phyloP scores from a whole-genome alignment of 768 basidiomycete species.

The Lactarius tabidus region DNA sequence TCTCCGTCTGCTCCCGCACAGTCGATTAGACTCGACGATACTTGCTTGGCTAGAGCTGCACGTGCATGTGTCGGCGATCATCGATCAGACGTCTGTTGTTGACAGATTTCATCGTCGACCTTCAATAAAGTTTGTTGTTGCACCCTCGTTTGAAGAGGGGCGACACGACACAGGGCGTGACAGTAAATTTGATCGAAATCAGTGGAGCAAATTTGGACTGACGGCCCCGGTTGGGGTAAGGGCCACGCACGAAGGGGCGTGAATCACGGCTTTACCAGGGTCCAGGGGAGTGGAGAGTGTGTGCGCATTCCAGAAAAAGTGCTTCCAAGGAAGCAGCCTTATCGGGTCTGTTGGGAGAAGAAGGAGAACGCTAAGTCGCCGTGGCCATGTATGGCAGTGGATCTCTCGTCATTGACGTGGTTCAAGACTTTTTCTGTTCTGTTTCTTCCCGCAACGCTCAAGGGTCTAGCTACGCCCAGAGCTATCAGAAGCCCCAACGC shows the following conservation, averaged over 20 bases:
- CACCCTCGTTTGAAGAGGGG: neutral
- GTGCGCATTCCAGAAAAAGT: conserved; percentile 1
- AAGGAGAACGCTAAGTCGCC: neutral
- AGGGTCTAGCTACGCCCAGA: neutral
- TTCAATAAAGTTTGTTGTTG: neutral
- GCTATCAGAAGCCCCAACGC: conserved; percentile 1
- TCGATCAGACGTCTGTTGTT: neutral
- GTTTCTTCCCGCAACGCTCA: conserved; percentile 1
- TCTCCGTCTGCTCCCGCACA: neutral
- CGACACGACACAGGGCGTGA: neutral
- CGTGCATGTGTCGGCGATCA: neutral
- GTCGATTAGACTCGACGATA: neutral
- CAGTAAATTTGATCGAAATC: conserved; percentile 5
- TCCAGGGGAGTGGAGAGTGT: conserved; percentile 16
- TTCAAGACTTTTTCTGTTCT: neutral
- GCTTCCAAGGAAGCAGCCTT: conserved; percentile 6
- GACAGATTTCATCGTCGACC: neutral
- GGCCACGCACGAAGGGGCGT: neutral
- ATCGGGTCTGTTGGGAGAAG: conserved; percentile 6
- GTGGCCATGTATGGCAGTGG: neutral
- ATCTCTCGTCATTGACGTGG: neutral
- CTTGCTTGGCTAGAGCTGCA: neutral
- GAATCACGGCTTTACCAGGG: conserved; percentile 7
- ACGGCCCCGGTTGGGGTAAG: neutral
- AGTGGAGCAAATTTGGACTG: neutral